Conservation (phyloP, 352 stramenopile species). For the Pythium pyrilobum region DNA sequence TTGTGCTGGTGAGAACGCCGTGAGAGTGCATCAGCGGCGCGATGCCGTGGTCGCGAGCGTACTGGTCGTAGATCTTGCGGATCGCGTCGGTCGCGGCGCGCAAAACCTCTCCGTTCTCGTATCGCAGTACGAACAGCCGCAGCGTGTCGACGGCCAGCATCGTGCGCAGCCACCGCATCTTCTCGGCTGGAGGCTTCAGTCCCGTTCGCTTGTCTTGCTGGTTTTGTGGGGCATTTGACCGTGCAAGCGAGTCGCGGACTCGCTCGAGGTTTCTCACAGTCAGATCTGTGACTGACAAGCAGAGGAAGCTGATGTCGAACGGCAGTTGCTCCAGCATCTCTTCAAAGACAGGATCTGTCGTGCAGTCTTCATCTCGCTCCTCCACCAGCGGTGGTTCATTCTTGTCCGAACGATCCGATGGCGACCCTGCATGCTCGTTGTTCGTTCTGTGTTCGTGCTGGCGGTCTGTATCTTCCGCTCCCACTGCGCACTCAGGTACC, state of each 20-base stretch:
- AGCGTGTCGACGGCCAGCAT: slow-evolving; percentile 43
- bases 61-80: slow-evolving; percentile 15
- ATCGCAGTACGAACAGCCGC: slow-evolving; percentile 27
- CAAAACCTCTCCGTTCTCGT: slow-evolving; percentile 22
- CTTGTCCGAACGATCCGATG: not conserved
- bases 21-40: slow-evolving; percentile 4
- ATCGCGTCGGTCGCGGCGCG: slow-evolving; percentile 21
- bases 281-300: slow-evolving; percentile 24
- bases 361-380: not conserved
- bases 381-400: not conserved
- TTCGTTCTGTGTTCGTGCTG: no score
- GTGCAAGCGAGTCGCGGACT: slow-evolving; percentile 24
- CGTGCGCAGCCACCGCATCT: slow-evolving; percentile 27
- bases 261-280: slow-evolving; percentile 22
- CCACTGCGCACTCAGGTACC: not conserved
- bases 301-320: slow-evolving; percentile 23
- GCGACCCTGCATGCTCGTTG: not conserved
- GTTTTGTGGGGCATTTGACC: not conserved
- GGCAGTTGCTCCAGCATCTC: slow-evolving; percentile 33
- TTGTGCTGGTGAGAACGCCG: slow-evolving; percentile 29
- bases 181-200: not conserved
- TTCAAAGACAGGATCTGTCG: slow-evolving; percentile 17
- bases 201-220: not conserved
- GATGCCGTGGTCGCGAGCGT: slow-evolving; percentile 15
- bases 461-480: no score